Conservation (phyloP, 1,284 basidiomycete genomes). For the Ganoderma lingzhi region DNA sequence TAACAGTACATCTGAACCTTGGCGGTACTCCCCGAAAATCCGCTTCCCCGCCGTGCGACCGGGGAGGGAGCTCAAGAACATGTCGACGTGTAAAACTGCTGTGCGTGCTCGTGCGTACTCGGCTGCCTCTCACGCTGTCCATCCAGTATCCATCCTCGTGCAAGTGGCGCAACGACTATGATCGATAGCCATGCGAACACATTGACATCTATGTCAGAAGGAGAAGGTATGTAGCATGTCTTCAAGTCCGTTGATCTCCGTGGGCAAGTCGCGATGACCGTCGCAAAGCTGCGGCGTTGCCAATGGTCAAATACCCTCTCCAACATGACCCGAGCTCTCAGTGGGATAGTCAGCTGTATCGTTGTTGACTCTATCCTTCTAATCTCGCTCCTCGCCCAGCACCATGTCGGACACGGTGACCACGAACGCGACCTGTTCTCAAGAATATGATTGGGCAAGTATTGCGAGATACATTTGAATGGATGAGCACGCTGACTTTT, state of each 20-base stretch:
- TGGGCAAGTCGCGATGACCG: neutral
- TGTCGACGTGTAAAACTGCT: neutral
- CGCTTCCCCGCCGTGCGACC: neutral
- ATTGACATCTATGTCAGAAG: neutral
- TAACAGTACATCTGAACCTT: too few relatives aligned
- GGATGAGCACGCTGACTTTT: neutral
- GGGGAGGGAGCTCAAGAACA: neutral
- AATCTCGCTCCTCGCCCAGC: neutral
- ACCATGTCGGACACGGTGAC: conserved; percentile 1
- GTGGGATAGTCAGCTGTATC: too few relatives aligned
- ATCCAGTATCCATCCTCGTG: neutral
- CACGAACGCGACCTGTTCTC: neutral
- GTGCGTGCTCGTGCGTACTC: neutral
- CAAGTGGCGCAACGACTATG: neutral
- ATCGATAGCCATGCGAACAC: neutral
- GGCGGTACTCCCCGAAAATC: too few relatives aligned
- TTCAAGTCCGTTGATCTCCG: neutral
- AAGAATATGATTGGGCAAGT: neutral
- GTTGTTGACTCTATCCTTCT: too few relatives aligned
- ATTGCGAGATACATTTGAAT: neutral
- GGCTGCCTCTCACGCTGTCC: neutral
- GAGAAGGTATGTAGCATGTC: neutral
- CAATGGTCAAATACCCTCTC: neutral
- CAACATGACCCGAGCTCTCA: neutral
- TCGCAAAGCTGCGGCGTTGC: neutral